Percentiles rank a stretch among this genome's conserved stretches.
Evolutionary conservation across 441 rosid species (phyloP).

Genomic region (Euphorbia celastroides): DNA sequence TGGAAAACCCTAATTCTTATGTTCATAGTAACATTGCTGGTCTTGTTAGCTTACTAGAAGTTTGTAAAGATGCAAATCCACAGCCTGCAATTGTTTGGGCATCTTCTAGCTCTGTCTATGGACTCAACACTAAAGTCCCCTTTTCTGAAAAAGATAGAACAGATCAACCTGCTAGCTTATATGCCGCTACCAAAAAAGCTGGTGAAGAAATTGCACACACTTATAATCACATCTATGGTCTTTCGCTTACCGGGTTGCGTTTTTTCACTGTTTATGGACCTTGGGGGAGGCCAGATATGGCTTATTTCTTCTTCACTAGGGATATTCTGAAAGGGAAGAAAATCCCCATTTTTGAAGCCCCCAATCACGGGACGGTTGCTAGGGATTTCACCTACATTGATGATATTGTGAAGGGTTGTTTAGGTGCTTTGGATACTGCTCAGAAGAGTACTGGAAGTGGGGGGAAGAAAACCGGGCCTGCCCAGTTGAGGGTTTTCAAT

Average conservation of each 20-base stretch:
- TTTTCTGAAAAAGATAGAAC: slow-evolving; percentile 87
- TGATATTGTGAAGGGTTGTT: slow-evolving; percentile 92
- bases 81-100: slow-evolving; percentile 99
- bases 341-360: slow-evolving; percentile 69
- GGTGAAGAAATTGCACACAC: slow-evolving; percentile 99
- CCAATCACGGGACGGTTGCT: slow-evolving; percentile 79
- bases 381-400: slow-evolving; percentile 96
- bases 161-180: slow-evolving; percentile 96
- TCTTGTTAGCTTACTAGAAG: slow-evolving; percentile 77
- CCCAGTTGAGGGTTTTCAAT: slow-evolving; percentile 86
- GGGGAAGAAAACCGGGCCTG: slow-evolving; percentile 87
- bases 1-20: slow-evolving; percentile 90
- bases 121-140: slow-evolving; percentile 89
- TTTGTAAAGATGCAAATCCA: slow-evolving; percentile 76
- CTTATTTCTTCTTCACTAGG: slow-evolving; percentile 93
- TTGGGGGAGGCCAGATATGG: slow-evolving; percentile 99
- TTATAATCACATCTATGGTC: slow-evolving; percentile 89
- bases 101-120: slow-evolving; percentile 93
- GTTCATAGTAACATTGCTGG: slow-evolving; percentile 97
- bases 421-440: slow-evolving; percentile 84
- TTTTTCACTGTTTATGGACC: slow-evolving; percentile 98
- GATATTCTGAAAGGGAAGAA: slow-evolving; percentile 81
- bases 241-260: slow-evolving; percentile 86
- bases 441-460: slow-evolving; percentile 95
- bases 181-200: slow-evolving; percentile 96